These are phyloP conservation scores for Hyaloscypha hepaticicola DNA, from an alignment of 495 filamentous ascomycete species.

Conservation along the genomic window DNA sequence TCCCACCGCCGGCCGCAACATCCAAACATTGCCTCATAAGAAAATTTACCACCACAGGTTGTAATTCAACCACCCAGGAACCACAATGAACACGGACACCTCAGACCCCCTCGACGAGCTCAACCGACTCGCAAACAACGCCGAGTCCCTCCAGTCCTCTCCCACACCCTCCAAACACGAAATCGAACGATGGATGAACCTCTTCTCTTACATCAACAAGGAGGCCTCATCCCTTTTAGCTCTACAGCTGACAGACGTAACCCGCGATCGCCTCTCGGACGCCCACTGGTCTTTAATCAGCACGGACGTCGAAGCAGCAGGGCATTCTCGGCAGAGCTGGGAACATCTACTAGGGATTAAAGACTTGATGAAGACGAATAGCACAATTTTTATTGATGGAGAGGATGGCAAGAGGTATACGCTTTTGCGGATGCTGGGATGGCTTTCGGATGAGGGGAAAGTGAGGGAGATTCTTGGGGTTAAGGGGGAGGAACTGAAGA, in stretches of 20 bases:
- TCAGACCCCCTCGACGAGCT: background rate
- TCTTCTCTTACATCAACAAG: background rate
- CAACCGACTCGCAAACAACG: background rate
- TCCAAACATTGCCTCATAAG: too few relatives aligned
- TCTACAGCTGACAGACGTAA: background rate
- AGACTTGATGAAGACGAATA: background rate
- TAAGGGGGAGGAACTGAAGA: background rate
- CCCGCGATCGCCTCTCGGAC: background rate
- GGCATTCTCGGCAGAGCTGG: background rate
- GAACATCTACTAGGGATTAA: background rate
- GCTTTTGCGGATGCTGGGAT: background rate
- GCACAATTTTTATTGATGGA: background rate
- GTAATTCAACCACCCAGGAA: too few relatives aligned
- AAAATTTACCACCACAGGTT: too few relatives aligned
- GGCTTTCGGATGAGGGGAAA: background rate
- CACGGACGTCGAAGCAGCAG: background rate
- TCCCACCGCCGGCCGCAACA: too few relatives aligned
- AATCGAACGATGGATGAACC: background rate
- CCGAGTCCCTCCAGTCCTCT: background rate
- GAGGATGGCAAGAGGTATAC: background rate
- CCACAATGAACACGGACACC: too few relatives aligned
- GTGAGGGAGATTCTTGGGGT: background rate
- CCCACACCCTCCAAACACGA: background rate
- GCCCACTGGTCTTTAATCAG: background rate
- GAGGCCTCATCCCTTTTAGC: background rate